phyloP scores from a whole-genome alignment of 1,139 yeast species.

The Arxiozyma heterogenica region DNA sequence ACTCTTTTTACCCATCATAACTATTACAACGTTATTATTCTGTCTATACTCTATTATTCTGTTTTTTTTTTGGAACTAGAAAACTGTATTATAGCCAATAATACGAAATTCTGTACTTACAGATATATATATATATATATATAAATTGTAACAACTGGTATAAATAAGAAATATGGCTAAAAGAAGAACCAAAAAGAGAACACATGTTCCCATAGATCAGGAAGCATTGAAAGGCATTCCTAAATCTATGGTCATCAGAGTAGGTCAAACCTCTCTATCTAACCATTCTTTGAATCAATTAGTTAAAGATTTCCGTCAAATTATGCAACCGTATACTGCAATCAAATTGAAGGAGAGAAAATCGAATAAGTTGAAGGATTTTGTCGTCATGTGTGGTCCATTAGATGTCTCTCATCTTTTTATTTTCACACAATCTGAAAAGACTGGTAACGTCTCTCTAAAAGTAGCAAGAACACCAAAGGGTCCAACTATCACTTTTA shows the following conservation, averaged over 20 bases:
- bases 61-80: too few relatives aligned
- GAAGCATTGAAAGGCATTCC: conserved; percentile 69
- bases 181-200: conserved; percentile 58
- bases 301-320: conserved; percentile 75
- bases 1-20: too few relatives aligned
- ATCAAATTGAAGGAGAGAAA: conserved; percentile 78
- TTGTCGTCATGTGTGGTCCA: conserved; percentile 95
- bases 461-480: conserved; percentile 82
- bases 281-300: conserved; percentile 78
- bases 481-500: conserved; percentile 89
- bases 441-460: conserved; percentile 70
- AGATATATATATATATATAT: background rate
- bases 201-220: conserved; percentile 56
- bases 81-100: too few relatives aligned
- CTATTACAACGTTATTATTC: too few relatives aligned
- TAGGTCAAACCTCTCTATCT: conserved; percentile 62
- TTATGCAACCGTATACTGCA: conserved; percentile 97
- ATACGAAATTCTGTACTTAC: too few relatives aligned
- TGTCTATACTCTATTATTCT: too few relatives aligned
- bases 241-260: conserved; percentile 82
- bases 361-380: conserved; percentile 78
- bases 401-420: conserved; percentile 84
- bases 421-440: conserved; percentile 73
- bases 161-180: conserved; percentile 23
- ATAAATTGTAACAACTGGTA: background rate